A percentile compares a stretch with the other conserved stretches of the same genome.
These are phyloP conservation scores for Penicillium sp. DNA, from an alignment of 2,329 filamentous ascomycete species.

Conservation along the genomic window DNA sequence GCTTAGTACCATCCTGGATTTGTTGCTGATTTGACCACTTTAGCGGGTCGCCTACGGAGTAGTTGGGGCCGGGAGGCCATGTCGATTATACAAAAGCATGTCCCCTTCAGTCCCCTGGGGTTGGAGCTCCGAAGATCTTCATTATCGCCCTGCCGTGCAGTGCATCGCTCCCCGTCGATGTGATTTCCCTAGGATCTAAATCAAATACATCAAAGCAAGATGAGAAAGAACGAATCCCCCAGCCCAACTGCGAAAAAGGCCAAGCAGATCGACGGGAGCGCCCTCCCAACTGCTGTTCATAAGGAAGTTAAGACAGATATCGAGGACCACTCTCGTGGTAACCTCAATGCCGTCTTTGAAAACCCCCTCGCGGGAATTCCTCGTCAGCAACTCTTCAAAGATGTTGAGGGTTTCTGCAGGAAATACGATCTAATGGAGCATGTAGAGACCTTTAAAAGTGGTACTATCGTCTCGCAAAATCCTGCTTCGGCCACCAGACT, in stretches of 20 bases:
- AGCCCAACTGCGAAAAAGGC: neutral
- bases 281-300: conserved; percentile 5
- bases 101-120: neutral
- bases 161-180: no score
- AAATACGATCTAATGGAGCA: conserved; percentile 50
- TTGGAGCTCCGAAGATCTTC: neutral
- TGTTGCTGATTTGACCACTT: neutral
- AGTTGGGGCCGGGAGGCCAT: neutral
- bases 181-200: neutral
- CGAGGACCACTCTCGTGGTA: conserved; percentile 22
- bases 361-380: conserved; percentile 56
- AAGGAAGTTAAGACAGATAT: conserved; percentile 19
- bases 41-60: neutral
- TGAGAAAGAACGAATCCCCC: conserved; percentile 7
- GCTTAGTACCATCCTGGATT: neutral
- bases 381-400: conserved; percentile 49
- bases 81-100: neutral
- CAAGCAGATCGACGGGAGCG: conserved; percentile 6
- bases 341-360: conserved; percentile 42
- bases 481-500: conserved; percentile 50
- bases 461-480: conserved; percentile 51
- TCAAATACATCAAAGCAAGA: neutral
- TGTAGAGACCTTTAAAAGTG: conserved; percentile 50
- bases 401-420: conserved; percentile 54
- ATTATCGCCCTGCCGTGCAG: no score